Base-by-base conservation (phyloP, 495 filamentous ascomycete species). In the Cudoniella acicularis region DNA sequence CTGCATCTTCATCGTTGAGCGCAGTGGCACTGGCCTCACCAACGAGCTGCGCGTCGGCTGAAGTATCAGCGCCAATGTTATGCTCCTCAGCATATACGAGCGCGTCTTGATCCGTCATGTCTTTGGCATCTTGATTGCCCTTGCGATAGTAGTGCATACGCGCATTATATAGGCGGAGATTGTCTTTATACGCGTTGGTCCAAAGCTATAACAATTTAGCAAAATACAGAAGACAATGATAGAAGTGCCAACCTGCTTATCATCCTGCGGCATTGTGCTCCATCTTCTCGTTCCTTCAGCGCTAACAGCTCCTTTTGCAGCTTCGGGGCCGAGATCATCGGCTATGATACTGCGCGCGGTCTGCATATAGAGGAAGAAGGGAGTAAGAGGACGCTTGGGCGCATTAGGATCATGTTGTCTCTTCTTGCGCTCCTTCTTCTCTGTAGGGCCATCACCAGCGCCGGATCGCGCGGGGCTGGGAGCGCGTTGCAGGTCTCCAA, bases 281-380 rank as follows among this genome's bases (percentile, higher is more conserved):
- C 95, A 96, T 60, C 93, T 82, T 49, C 80, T 80, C 56, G 87
- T 91, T 9, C 90, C 89, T 73, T 96, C 91, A 21, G 87, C 84
- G 60, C 88, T 81, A 16, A 96, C 86, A 49, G 93, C 87, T 63
- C 87, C 88, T 60, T 91, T 89, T 56, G 83, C 84, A 2, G 83
- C 82, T 36, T 82, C 76, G 1, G 79, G 67, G 11, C 87, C 90
- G 18, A 98, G 77, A 57, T 96, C 91, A 8, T 74, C 77, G 22
- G 85, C 85, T 61, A 98, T 92, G 66, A 83, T 82, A 18, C 80
- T 73, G 24, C 94, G 88, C 46, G 90, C 91, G 30, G 84, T 84
- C 65, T 94, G 85, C 78, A 94, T 90, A 76, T 89, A 98, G 30
- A 97, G 76, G 77, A 98, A 96, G 75, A 91, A 97, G 0, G 94